Base-by-base conservation (phyloP, 2,329 filamentous ascomycete species). In the Ascochyta lentis region DNA sequence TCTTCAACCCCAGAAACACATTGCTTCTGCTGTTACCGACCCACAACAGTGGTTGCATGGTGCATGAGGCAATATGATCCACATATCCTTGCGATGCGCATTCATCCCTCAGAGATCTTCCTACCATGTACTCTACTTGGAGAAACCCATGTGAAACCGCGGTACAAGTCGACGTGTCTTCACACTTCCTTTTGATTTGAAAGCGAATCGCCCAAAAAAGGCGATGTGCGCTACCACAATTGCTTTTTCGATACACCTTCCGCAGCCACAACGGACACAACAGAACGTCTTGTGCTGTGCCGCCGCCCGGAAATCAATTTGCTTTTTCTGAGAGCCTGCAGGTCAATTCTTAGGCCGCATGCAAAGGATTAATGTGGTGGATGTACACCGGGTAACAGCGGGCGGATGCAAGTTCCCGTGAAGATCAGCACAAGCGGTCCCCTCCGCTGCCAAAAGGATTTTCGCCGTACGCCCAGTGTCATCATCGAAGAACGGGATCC, bases 91-190 rank as follows among this genome's bases (percentile, higher is more conserved):
- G 26, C 33, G 22, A 53, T 46, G 24, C 24, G 37, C 23, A 35
- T 44, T 9, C 22, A 26, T 33, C 22, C 37, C 35, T 40, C 40
- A 26, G 19, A 23, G 3, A 13, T n/a, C 34, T 49, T 46, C 41
- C 37, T 34, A 19, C 5, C 22, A n/a, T 33, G 9, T 29, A 38
- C 38, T 15, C 23, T 33, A 29, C 2, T 19, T 42, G 34, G 10
- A 24, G 29, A 31, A 12, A 7, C 19, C 23, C 27, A 24, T 41
- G 22, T 35, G 35, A 38, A 33, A 50, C 29, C 22, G 33, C 33
- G 24, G 23, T 46, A 47, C 37, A 50, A 41, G 53, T 29, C 37
- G 53, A 55, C 37, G 41, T 55, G 41, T 50, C 35, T 31, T 41
- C 13, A 9, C 19, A 16, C 37, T 50, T 46, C 29, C 33, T 50